Evolutionary conservation across 768 basidiomycete genomes (phyloP), one percentile per base, ranked within the genome.

Genomic region (Tylopilus sp.): DNA sequence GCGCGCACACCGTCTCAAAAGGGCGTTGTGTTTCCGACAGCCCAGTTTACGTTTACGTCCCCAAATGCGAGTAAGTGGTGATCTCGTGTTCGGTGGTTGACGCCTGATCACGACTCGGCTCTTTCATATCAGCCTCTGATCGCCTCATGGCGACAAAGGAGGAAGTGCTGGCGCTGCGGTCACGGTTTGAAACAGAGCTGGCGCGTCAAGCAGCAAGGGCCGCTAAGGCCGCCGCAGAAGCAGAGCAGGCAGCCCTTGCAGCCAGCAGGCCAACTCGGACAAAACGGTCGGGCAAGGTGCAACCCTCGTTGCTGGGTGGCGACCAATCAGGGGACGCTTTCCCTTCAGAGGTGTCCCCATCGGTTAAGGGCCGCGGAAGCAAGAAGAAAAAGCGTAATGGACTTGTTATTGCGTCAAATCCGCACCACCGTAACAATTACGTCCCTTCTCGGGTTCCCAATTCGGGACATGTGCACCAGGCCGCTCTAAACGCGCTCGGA

Each of bases 341-440:
- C 48, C 70, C 66, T 50, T 59, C 69, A 44, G 78, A 79, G 42
- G 68, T 69, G 56, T 59, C 69, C 43, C 60, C 59, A 57, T 60
- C 59, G 28, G 62, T 56, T 10, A 67, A 68, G 56, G 46, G 45
- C 51, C 63, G 63, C 48, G 61, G 71, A 53, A 62, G 60, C 53
- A 94, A 92, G 80, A 95, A 95, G 81, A 98, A 97, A 83, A 98
- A 97, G 73, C 81, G 92, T 44, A 86, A 87, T 44, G 87, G 87
- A 5, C 75, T 92, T 28, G 92, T 93, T 40, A 95, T 97, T 67
- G 92, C 91, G 40, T 88, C 90, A 47, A 97, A 98, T 65, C 94
- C 92, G 3, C 95, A 98, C 71, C 95, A 97, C 72, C 78, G 95
- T 51, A 79, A 88, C 64, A 98, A 98, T 73, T 98, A 94, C 71